These are phyloP conservation scores for Diaporthe citrichinensis DNA, from an alignment of 2,329 filamentous ascomycete species.

Conservation along the genomic window DNA sequence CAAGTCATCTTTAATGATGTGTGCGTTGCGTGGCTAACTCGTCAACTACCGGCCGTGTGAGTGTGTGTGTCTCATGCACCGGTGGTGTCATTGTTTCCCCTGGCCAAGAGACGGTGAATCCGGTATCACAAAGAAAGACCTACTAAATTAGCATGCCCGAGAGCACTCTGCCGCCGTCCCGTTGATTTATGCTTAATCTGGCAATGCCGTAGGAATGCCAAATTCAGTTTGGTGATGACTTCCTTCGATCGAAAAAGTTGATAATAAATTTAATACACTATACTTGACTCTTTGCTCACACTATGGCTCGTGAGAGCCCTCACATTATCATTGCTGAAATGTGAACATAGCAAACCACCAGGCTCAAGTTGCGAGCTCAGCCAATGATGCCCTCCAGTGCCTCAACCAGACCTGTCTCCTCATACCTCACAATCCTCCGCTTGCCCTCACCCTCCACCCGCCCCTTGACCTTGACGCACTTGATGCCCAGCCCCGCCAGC, in stretches of 20 bases:
- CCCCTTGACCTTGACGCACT: conserved; percentile 83
- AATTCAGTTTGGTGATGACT: background rate
- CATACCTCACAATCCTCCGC: conserved; percentile 75
- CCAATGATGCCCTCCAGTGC: conserved; percentile 63
- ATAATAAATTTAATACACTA: background rate
- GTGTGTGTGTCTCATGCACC: background rate
- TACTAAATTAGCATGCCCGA: background rate
- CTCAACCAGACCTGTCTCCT: conserved; percentile 80
- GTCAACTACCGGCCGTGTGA: background rate
- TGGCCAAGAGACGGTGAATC: conserved; percentile 4
- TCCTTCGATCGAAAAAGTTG: background rate
- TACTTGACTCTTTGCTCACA: background rate
- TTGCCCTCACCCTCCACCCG: conserved; percentile 65
- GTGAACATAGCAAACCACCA: background rate
- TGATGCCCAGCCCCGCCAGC: conserved; percentile 78
- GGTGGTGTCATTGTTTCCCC: conserved; percentile 15
- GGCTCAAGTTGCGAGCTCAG: background rate
- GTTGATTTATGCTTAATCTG: conserved; percentile 1
- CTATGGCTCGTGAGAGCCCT: background rate
- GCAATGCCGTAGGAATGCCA: background rate
- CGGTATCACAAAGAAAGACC: conserved; percentile 9
- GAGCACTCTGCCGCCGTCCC: background rate
- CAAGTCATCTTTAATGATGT: conserved; percentile 14
- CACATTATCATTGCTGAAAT: background rate
- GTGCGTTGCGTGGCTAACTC: conserved; percentile 8